Evolutionary conservation across 306 rosid genomes (phyloP).

Genomic region (Prosopis cineraria): DNA sequence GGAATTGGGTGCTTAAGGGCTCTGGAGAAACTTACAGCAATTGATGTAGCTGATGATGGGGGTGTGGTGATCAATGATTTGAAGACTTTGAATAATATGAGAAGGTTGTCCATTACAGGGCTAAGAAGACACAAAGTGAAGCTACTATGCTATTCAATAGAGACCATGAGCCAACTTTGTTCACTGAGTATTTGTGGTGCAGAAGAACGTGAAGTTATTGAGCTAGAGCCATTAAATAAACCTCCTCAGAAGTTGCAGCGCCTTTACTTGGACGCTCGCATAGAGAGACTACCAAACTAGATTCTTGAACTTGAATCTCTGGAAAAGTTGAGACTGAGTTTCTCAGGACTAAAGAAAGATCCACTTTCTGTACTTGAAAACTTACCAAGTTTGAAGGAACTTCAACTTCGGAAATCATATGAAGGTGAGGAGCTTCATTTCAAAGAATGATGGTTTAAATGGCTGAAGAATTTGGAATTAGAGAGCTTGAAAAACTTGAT

Average conservation of each 20-base stretch:
- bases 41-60: background rate
- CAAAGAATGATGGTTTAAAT: background rate
- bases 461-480: background rate
- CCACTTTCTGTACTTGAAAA: background rate
- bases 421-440: constrained; percentile 1
- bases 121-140: background rate
- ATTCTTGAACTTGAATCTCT: background rate
- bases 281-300: background rate
- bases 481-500: background rate
- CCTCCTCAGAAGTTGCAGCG: background rate
- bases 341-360: background rate
- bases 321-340: background rate
- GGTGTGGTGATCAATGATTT: background rate
- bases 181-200: background rate
- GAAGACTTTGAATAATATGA: background rate
- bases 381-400: background rate
- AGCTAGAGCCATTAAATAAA: background rate
- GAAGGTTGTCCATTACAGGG: background rate
- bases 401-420: background rate
- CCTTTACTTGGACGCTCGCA: background rate
- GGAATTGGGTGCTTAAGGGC: background rate
- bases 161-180: background rate
- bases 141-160: background rate
- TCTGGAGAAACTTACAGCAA: background rate
- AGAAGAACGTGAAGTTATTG: background rate